Conservation (phyloP, 352 stramenopile genomes). For the Blastocystis sp. region DNA sequence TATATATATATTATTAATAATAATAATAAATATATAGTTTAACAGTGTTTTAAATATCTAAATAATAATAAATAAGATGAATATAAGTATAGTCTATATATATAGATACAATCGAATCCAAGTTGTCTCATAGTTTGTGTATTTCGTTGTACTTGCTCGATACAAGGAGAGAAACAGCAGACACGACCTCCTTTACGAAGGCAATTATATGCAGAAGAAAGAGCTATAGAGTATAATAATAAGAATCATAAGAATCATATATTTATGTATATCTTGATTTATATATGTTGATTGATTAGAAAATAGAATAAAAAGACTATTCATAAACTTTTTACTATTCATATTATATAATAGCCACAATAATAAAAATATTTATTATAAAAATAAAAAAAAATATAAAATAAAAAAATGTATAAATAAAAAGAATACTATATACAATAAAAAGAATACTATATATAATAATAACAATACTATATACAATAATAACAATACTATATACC, state of each 20-base stretch:
- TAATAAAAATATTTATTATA: no score
- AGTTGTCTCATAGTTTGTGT: constrained; percentile 52
- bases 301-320: not conserved
- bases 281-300: not conserved
- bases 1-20: no score
- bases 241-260: not conserved
- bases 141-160: constrained; percentile 87
- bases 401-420: no score
- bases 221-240: constrained; percentile 47
- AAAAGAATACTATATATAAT: no score
- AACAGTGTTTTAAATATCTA: no score
- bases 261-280: not conserved
- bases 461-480: no score
- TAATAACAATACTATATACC: not conserved
- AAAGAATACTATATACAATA: no score
- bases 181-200: constrained; percentile 72
- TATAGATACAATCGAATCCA: constrained; percentile 55
- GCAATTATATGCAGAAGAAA: constrained; percentile 67
- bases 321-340: not conserved
- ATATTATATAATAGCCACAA: constrained; percentile 16
- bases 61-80: no score
- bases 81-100: no score
- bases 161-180: constrained; percentile 88
- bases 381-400: no score
- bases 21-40: no score